Base-by-base conservation (phyloP, 257 asterid species). In the Anisodus acutangulus region DNA sequence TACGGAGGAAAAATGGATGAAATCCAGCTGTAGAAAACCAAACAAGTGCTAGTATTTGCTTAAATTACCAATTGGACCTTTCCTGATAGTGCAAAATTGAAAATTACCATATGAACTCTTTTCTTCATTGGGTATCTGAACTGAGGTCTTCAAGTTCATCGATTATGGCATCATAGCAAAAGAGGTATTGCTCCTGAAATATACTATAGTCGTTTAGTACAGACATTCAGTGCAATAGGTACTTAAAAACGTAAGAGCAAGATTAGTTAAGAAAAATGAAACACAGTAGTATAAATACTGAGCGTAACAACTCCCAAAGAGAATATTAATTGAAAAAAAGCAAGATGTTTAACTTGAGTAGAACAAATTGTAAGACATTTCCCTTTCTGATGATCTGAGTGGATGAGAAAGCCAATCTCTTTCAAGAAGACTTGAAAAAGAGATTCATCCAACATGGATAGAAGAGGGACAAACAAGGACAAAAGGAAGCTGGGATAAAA, bases 131-230 rank as follows among this genome's bases (percentile, higher is more conserved):
- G 84, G 82, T 78, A 19, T 87, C 88, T 9, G 91, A 87, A 26
- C 90, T 54, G 79, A 93, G 90, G 83, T 85, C 92, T 83, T 92
- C 90, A 22, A 95, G 96, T 85, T 92, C 98, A 80, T 93, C 91
- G 9, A 90, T 74, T 41, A 95, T 86, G 15, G 96, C 93, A 72
- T 85, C 86, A 66, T 93, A 86, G 91, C 97, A 92, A 87, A 91
- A 96, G 62, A 84, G 70, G 80, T 91, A 96, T 74, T 96, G 98
- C 71, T 90, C 95, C 98, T 95, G 90, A 82, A 87, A 84, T 78
- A 78, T 13, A 53, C 64, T 2, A 8, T 7, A 76, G 26, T 51
- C 26, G 8, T 76, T 76, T 76, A 76, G 63, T 51, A 76, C 45
- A 76, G 63, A 51, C 26, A 78, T 78, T 53, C 26, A 11, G 9